Conservation (phyloP, 441 rosid genomes). For the Adansonia grandidieri region DNA sequence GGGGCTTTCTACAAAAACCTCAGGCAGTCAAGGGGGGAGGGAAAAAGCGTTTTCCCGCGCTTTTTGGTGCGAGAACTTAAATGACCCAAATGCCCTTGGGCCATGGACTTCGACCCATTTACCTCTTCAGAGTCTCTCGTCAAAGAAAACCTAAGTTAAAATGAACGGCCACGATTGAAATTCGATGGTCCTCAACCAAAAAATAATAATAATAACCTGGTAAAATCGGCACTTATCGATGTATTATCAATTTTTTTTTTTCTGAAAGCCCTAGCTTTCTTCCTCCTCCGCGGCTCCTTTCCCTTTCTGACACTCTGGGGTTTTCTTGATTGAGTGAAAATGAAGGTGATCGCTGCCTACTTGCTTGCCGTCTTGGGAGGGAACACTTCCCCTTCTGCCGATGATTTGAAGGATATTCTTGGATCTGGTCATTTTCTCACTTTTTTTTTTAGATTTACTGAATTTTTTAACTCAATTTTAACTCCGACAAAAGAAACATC, state of each 20-base stretch:
- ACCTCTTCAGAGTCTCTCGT: not conserved
- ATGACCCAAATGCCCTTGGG: slow-evolving; percentile 7
- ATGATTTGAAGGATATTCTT: slow-evolving; percentile 63
- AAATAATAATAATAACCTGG: not conserved
- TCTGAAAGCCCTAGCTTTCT: not conserved
- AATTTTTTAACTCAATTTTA: not conserved
- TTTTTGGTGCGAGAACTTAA: slow-evolving; percentile 1
- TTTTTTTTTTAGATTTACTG: not conserved
- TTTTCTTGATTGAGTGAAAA: not conserved
- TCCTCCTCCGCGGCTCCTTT: not conserved
- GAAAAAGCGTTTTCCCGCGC: slow-evolving; percentile 23
- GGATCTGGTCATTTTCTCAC: slow-evolving; percentile 54
- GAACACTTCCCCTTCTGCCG: slow-evolving; percentile 67
- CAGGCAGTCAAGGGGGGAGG: not conserved
- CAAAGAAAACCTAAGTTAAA: not conserved
- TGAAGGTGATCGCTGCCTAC: slow-evolving; percentile 58
- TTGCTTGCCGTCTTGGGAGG: slow-evolving; percentile 91
- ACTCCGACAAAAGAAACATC: not conserved
- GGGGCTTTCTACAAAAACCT: not conserved
- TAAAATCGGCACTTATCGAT: not conserved
- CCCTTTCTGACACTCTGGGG: not conserved
- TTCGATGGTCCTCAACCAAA: not conserved
- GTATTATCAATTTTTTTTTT: not conserved
- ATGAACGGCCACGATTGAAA: slow-evolving; percentile 24
- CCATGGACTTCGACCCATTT: slow-evolving; percentile 1